phyloP scores from a whole-genome alignment of 768 basidiomycete species.

The Tylopilus balloui region DNA sequence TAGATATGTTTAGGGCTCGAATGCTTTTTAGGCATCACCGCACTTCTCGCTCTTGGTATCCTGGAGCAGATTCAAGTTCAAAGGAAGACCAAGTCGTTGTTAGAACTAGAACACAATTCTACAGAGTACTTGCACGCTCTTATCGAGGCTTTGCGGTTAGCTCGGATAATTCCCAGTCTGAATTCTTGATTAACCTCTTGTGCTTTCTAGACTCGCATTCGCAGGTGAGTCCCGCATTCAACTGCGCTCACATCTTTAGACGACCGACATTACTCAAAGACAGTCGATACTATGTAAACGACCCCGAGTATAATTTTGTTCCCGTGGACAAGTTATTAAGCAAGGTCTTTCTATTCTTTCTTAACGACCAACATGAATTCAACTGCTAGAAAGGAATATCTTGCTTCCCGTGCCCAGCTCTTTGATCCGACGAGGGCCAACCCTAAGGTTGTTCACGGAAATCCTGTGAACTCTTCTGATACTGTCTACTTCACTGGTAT shows the following conservation, averaged over 20 bases:
- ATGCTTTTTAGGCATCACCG: conserved; percentile 63
- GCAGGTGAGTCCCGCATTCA: conserved; percentile 48
- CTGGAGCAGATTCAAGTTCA: conserved; percentile 81
- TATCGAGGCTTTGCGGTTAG: conserved; percentile 78
- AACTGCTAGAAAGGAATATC: conserved; percentile 62
- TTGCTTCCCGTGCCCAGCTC: conserved; percentile 71
- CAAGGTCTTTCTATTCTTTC: conserved; percentile 48
- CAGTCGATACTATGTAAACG: conserved; percentile 86
- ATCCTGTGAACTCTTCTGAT: conserved; percentile 81
- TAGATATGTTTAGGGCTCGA: not conserved
- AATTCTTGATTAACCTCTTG: not conserved
- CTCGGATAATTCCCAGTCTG: not conserved
- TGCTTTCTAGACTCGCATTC: conserved; percentile 52
- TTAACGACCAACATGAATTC: not conserved
- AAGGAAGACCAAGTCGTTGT: conserved; percentile 60
- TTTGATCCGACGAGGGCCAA: conserved; percentile 69
- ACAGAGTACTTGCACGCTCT: conserved; percentile 83
- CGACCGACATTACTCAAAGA: conserved; percentile 41
- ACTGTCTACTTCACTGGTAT: conserved; percentile 91
- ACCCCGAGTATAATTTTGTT: conserved; percentile 73
- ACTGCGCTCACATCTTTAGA: not conserved
- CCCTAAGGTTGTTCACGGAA: conserved; percentile 66
- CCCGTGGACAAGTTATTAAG: conserved; percentile 82
- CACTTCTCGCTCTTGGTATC: conserved; percentile 88
- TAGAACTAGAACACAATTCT: conserved; percentile 87